Percentiles rank a stretch among this genome's conserved stretches.
Evolutionary conservation across 1,139 yeast genomes (phyloP).

Genomic region (Taiozyma onychis): DNA sequence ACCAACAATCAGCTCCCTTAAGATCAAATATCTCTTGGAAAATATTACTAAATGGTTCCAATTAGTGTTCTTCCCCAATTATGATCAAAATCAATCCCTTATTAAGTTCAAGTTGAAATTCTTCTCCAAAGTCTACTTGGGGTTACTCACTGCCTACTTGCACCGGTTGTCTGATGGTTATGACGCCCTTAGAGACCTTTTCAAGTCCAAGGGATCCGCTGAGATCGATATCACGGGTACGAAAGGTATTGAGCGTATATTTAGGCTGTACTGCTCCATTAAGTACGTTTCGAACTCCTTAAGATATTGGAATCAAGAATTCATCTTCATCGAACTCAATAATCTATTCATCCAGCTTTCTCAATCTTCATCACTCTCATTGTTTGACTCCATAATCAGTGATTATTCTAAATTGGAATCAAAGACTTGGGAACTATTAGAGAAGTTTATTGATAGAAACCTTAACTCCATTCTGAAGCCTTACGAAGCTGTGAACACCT

Average conservation of each 20-base stretch:
- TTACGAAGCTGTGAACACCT: constrained; percentile 38
- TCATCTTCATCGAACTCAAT: constrained; percentile 63
- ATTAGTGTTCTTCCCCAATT: constrained; percentile 28
- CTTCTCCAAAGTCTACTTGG: constrained; percentile 64
- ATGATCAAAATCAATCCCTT: constrained; percentile 44
- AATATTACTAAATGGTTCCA: constrained; percentile 57
- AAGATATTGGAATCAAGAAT: constrained; percentile 59
- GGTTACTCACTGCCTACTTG: constrained; percentile 54
- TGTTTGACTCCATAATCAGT: constrained; percentile 48
- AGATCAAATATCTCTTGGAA: constrained; percentile 56
- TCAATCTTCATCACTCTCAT: constrained; percentile 28
- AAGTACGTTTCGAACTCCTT: constrained; percentile 46
- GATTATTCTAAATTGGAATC: constrained; percentile 41
- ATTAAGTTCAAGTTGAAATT: constrained; percentile 63
- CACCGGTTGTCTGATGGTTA: constrained; percentile 43
- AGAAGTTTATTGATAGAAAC: constrained; percentile 44
- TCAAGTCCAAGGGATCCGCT: constrained; percentile 33
- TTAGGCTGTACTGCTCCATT: constrained; percentile 58
- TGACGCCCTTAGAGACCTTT: constrained; percentile 41
- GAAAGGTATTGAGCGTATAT: constrained; percentile 47
- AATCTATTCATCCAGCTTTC: constrained; percentile 33
- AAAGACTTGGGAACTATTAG: constrained; percentile 36
- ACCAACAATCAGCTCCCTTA: constrained; percentile 66
- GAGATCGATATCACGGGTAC: constrained; percentile 37
- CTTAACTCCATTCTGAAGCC: constrained; percentile 44